phyloP scores from a whole-genome alignment of 805 yeast species.

The Cyberlindnera mrakii region DNA sequence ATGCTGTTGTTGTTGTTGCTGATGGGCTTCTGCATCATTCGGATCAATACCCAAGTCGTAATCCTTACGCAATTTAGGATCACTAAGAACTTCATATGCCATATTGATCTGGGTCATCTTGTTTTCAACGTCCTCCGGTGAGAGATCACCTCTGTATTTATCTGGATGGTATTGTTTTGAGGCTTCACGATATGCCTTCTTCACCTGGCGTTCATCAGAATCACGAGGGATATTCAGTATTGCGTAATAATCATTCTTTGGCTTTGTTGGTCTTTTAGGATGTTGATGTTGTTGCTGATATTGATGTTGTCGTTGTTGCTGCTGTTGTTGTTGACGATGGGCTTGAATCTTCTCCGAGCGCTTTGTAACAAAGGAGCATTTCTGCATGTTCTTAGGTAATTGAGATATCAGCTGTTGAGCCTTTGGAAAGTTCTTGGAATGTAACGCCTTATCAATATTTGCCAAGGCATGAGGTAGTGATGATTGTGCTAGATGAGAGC shows the following conservation, averaged over 20 bases:
- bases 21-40: slow-evolving; percentile 28
- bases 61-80: slow-evolving; percentile 52
- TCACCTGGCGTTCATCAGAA: slow-evolving; percentile 69
- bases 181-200: slow-evolving; percentile 71
- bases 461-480: slow-evolving; percentile 27
- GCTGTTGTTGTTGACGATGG: slow-evolving; percentile 36
- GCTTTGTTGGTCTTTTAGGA: slow-evolving; percentile 23
- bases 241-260: slow-evolving; percentile 71
- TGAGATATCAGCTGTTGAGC: slow-evolving; percentile 36
- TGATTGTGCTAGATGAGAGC: slow-evolving; percentile 18
- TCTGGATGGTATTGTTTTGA: slow-evolving; percentile 90
- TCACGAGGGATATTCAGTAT: slow-evolving; percentile 58
- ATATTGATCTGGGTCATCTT: slow-evolving; percentile 91
- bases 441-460: slow-evolving; percentile 30
- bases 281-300: slow-evolving; percentile 33
- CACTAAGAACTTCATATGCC: slow-evolving; percentile 82
- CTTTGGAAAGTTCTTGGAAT: slow-evolving; percentile 24
- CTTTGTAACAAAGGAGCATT: slow-evolving; percentile 23
- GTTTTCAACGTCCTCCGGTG: slow-evolving; percentile 63
- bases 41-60: slow-evolving; percentile 54
- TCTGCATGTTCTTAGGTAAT: slow-evolving; percentile 33
- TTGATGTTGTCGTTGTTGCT: slow-evolving; percentile 34
- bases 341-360: slow-evolving; percentile 25
- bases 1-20: slow-evolving; percentile 3
- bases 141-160: slow-evolving; percentile 67